phyloP scores from a whole-genome alignment of 495 filamentous ascomycete genomes.

The Chaetomium fimeti region DNA sequence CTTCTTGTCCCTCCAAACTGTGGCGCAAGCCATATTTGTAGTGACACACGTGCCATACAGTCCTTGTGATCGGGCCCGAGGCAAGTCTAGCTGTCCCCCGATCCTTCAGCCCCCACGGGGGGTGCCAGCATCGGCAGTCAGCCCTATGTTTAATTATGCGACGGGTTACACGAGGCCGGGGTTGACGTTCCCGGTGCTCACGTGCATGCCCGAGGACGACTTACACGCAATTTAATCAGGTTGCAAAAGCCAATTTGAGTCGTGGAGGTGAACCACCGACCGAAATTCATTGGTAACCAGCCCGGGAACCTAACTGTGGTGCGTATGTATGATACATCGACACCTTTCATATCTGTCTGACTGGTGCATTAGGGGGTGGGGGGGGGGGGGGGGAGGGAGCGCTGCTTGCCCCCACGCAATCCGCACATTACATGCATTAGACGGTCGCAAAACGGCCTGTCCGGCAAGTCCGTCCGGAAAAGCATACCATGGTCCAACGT shows the following conservation, averaged over 20 bases:
- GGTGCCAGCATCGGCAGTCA: neutral
- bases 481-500: neutral
- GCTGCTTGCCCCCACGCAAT: neutral
- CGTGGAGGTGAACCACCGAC: neutral
- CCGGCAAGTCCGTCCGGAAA: neutral
- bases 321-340: neutral
- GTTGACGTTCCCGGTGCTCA: neutral
- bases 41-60: neutral
- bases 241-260: neutral
- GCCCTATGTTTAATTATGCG: neutral
- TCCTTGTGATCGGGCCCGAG: neutral
- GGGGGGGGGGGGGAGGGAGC: neutral
- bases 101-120: conserved; percentile 3
- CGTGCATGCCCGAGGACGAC: neutral
- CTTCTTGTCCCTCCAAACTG: neutral
- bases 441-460: neutral
- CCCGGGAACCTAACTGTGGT: neutral
- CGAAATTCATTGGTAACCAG: neutral
- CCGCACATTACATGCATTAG: neutral
- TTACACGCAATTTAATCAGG: neutral
- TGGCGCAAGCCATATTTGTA: neutral
- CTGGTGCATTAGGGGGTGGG: neutral
- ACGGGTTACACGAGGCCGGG: conserved; percentile 1
- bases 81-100: neutral
- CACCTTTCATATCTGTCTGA: neutral